Base-by-base conservation (phyloP, 208 protist genomes). In the Leishmania amazonensis region DNA sequence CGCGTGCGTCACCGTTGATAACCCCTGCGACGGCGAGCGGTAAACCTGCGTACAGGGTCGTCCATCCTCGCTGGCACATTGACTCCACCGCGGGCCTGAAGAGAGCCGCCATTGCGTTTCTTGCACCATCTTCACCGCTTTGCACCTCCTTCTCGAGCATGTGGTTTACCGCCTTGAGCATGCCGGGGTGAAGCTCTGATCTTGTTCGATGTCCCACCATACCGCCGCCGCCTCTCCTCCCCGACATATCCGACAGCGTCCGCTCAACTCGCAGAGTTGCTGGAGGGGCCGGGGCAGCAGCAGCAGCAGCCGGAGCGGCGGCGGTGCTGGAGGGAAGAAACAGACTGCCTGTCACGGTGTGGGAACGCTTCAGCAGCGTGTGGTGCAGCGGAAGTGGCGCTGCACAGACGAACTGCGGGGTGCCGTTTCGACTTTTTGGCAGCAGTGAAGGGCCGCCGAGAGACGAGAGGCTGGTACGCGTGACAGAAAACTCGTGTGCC, bases 11-110 rank as follows among this genome's bases (percentile, higher is more conserved):
- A 21, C 0, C 8, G 13, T 11, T 71, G 5, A 47, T 42, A 13
- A 28, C 76, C 2, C 47, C 71, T 4, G 76, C 35, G 42, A 72
- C 70, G 21, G 68, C 2, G 31, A 81, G 58, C 7, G 81, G 81
- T 21, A 85, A 35, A 9, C 81, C 81, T 5, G n/a, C 81, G 45
- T 74, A 62, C 67, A 85, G 45, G 13, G 54, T 77, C 51, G 57
- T 78, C 81, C 81, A 85, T 73, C 76, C 76, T 51, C 81, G 75
- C 60, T 78, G 76, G 19, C 58, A 60, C 81, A 85, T 72, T 9
- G 81, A 78, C 21, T 75, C 40, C 58, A 85, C 76, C 28, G 70
- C 76, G 6, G 76, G 76, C 2, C n/a, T 45, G 54, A 80, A 42
- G 57, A 81, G 1, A 28, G 54, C 54, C 57, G 21, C 38, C 71